These are phyloP conservation scores for Aspergillus fructus DNA, from an alignment of 2,329 filamentous ascomycete genomes.

Conservation along the genomic window DNA sequence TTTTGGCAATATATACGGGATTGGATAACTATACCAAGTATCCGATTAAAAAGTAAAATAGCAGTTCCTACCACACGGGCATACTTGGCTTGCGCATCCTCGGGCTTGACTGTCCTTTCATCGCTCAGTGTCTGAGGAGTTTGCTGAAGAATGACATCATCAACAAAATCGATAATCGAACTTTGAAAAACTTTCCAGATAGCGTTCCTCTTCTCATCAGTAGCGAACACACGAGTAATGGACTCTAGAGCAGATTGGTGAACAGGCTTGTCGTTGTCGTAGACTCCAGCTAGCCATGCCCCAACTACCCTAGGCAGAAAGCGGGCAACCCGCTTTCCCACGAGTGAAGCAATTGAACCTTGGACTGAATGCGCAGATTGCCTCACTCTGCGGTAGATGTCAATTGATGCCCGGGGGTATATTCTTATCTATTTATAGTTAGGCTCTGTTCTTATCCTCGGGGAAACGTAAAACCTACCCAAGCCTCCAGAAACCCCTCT, in stretches of 20 bases:
- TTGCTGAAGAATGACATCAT: slow-evolving; percentile 73
- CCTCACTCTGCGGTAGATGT: slow-evolving; percentile 81
- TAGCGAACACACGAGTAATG: slow-evolving; percentile 71
- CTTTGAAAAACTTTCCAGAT: slow-evolving; percentile 81
- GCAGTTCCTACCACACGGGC: slow-evolving; percentile 69
- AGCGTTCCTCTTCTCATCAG: slow-evolving; percentile 71
- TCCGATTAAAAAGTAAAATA: slow-evolving; percentile 54
- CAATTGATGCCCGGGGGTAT: slow-evolving; percentile 87
- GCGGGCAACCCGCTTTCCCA: slow-evolving; percentile 79
- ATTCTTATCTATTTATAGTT: slow-evolving; percentile 64
- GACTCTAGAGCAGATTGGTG: slow-evolving; percentile 75
- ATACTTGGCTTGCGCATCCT: slow-evolving; percentile 86
- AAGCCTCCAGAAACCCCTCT: slow-evolving; percentile 80
- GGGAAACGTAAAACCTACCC: slow-evolving; percentile 59
- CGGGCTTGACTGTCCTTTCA: slow-evolving; percentile 75
- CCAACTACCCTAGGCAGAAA: slow-evolving; percentile 75
- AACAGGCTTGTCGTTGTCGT: slow-evolving; percentile 78
- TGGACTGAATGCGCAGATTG: slow-evolving; percentile 81
- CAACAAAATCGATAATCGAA: slow-evolving; percentile 78
- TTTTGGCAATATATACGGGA: not conserved
- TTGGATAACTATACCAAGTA: slow-evolving; percentile 44
- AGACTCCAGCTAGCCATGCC: slow-evolving; percentile 87
- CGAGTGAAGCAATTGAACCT: slow-evolving; percentile 56
- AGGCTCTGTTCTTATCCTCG: slow-evolving; percentile 7
- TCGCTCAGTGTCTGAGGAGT: slow-evolving; percentile 82